Evolutionary conservation across 2,329 filamentous ascomycete species (phyloP), one percentile per base, ranked within the genome.

Genomic region (Trichoderma cornu-damae): DNA sequence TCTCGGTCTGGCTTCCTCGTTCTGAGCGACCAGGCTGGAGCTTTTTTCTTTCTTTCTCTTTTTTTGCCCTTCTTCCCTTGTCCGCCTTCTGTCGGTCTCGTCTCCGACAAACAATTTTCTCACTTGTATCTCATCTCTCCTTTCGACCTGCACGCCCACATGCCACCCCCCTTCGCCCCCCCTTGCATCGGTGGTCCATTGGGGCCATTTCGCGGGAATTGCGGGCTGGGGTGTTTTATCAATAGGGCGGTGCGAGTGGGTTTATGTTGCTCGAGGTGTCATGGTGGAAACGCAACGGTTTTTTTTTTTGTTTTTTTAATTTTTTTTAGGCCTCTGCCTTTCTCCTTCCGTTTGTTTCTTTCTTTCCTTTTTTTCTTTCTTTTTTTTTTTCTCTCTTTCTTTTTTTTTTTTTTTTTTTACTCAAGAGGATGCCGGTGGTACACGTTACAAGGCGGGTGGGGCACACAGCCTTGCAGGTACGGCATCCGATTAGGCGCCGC

Each of bases 401-500:
- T 46, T 32, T n/a, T 28, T 54, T 54, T 30, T 30, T 16, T 35
- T 18, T 20, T 37, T n/a, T n/a, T n/a, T n/a, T n/a, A n/a, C n/a
- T n/a, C n/a, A n/a, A n/a, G n/a, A n/a, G n/a, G n/a, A n/a, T n/a
- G n/a, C n/a, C n/a, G n/a, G n/a, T n/a, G n/a, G n/a, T 11, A 34
- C 46, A 22, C 8, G 38, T 30, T 52, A 35, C 54, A 42, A 35
- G 49, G 22, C 38, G 32, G 40, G 56, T 58, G 56, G 56, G 56
- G 56, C 28, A n/a, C 28, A n/a, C 49, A 58, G 56, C 56, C 56
- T 58, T 53, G 49, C 56, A 53, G 56, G 56, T 18, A 48, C 38
- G 48, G 48, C 56, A 58, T 58, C 56, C 56, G 56, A 53, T 58
- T 58, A 58, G 56, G 56, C 49, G 56, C 48, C 49, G 49, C 56